phyloP scores from a whole-genome alignment of 495 filamentous ascomycete genomes.

The Pseudevernia furfuracea region DNA sequence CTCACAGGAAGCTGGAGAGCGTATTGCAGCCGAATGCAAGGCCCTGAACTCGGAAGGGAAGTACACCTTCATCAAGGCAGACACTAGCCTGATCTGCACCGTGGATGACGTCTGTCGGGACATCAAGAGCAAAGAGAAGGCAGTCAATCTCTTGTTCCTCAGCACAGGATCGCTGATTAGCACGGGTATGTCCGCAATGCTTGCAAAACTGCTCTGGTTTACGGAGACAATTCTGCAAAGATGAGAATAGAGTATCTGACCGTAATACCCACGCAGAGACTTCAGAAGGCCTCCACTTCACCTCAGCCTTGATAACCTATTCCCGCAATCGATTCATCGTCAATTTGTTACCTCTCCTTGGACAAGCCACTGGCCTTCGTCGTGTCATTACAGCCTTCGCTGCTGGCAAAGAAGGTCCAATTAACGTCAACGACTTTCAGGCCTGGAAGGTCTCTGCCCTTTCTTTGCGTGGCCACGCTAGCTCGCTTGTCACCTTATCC shows the following conservation, averaged over 20 bases:
- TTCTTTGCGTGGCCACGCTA: conserved; percentile 36
- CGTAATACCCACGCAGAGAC: conserved; percentile 40
- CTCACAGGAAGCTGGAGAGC: conserved; percentile 37
- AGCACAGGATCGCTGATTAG: conserved; percentile 22
- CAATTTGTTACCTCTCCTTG: conserved; percentile 56
- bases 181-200: background rate
- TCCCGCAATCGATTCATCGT: conserved; percentile 53
- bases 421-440: conserved; percentile 44
- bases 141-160: conserved; percentile 55
- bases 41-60: conserved; percentile 43
- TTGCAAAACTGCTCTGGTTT: background rate
- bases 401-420: conserved; percentile 45
- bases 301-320: conserved; percentile 51
- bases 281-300: conserved; percentile 48
- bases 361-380: conserved; percentile 37
- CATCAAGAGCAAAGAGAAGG: conserved; percentile 47
- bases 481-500: conserved; percentile 44
- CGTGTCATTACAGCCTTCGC: conserved; percentile 54
- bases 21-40: conserved; percentile 41
- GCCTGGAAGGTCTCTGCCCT: conserved; percentile 28
- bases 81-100: conserved; percentile 48
- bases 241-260: background rate
- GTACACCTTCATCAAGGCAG: conserved; percentile 49
- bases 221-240: background rate
- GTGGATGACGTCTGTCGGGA: conserved; percentile 55